phyloP scores from a whole-genome alignment of 148 eudicot species.

The Rhododendron williamsianum region DNA sequence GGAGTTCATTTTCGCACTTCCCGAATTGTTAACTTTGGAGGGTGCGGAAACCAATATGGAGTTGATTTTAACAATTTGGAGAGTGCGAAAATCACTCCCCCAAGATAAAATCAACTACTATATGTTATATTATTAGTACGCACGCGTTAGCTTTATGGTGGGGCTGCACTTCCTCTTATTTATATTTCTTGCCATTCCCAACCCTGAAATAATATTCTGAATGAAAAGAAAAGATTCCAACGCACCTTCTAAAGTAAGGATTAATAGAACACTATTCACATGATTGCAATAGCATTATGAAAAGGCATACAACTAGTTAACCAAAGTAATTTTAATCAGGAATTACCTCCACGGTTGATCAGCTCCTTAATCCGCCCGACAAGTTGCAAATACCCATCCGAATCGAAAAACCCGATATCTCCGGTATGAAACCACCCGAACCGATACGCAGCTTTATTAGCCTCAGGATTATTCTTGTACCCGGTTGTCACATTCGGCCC shows the following conservation, averaged over 20 bases:
- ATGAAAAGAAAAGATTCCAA: not conserved
- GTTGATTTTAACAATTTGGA: too few relatives aligned
- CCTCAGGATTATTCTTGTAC: constrained; percentile 88
- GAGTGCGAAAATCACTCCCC: too few relatives aligned
- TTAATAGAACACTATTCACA: not conserved
- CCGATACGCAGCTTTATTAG: constrained; percentile 63
- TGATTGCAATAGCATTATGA: not conserved
- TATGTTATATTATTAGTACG: not conserved
- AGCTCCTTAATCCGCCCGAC: constrained; percentile 97
- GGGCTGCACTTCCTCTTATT: not conserved
- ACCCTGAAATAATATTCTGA: not conserved
- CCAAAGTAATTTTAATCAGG: not conserved
- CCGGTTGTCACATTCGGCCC: constrained; percentile 90
- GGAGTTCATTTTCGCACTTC: too few relatives aligned
- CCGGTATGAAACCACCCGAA: constrained; percentile 99
- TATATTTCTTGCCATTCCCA: not conserved
- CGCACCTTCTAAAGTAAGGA: not conserved
- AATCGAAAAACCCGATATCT: constrained; percentile 73
- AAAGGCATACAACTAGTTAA: not conserved
- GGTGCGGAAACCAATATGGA: too few relatives aligned
- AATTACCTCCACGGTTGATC: constrained; percentile 95
- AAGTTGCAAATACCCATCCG: constrained; percentile 82
- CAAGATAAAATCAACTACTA: too few relatives aligned
- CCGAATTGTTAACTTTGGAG: too few relatives aligned
- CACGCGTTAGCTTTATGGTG: not conserved